Base-by-base conservation (phyloP, 352 stramenopile species). In the Globisporangium uncinulatum region DNA sequence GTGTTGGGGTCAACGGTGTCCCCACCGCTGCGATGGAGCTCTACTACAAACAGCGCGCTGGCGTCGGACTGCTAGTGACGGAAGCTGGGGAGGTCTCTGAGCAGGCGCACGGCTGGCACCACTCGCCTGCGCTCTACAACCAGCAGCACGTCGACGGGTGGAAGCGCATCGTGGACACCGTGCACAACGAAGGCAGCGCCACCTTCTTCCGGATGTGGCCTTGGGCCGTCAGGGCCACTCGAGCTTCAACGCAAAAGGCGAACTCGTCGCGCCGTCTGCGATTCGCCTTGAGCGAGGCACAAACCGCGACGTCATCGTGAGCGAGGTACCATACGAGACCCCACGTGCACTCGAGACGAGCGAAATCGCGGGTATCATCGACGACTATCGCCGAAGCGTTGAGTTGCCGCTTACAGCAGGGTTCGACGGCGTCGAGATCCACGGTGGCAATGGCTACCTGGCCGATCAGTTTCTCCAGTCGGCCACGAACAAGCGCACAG, bases 341-440 rank as follows among this genome's bases (percentile, higher is more conserved):
- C 87, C 88, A 10, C 63, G 68, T 29, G 65, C 70, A 21, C 66
- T 97, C 53, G 73, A 71, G 13, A 58, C 69, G 14, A 65, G 91
- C 11, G 86, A 96, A 24, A 89, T 96, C 56, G 51, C 71, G 29
- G 21, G 44, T 9, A 64, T 76, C 17, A 68, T 94, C n/a, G 41
- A 84, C 41, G 77, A 89, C 48, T 97, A 79, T 65, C 67, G 70
- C 11, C 56, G 71, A 37, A 83, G 67, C 1, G 84, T 87, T 2
- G 63, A 77, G 51, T 79, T 80, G 29, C 74, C 84, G 8, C 75
- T 88, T 24, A 68, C 81, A 15, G 89, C 87, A 4, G 90, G 90
- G 34, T 97, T 97, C 57, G 92, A 98, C 52, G 89, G 88, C 19
- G 69, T 98, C 20, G 86, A 98, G 59, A 61, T 98, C 29, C 89